A percentile compares a stretch with the other conserved stretches of the same genome.
Conservation (phyloP, 805 yeast genomes). For the Suhomyces vadensis region DNA sequence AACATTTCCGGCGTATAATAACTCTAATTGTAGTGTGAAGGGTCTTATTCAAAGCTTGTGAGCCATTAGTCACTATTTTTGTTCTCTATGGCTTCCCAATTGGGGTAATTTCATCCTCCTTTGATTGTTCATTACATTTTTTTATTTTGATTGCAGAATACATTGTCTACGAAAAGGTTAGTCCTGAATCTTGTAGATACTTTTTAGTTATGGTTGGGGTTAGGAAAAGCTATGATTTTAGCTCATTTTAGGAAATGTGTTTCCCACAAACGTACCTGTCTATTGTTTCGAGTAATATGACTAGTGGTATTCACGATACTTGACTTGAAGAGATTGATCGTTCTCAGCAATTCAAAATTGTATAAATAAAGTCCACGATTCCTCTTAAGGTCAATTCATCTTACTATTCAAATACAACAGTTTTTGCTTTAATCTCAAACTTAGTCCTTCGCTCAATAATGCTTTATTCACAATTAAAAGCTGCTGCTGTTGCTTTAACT, state of each 20-base stretch:
- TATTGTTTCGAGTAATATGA: background rate
- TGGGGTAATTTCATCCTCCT: constrained; percentile 4
- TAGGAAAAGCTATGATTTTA: background rate
- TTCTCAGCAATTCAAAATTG: background rate
- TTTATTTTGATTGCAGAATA: background rate
- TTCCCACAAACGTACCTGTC: constrained; percentile 3
- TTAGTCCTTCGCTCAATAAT: constrained; percentile 11
- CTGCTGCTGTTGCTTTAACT: constrained; percentile 14
- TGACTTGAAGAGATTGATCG: background rate
- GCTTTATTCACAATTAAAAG: constrained; percentile 16
- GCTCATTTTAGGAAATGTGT: constrained; percentile 3
- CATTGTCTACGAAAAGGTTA: constrained; percentile 4
- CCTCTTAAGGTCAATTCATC: background rate
- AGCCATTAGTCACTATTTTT: background rate
- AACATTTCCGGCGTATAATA: background rate
- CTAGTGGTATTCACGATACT: background rate
- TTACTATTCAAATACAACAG: constrained; percentile 3
- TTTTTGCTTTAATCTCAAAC: constrained; percentile 5
- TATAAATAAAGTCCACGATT: background rate
- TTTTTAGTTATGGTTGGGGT: too few relatives aligned
- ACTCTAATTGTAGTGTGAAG: background rate
- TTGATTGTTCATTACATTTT: background rate
- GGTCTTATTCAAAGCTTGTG: background rate
- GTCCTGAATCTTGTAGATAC: background rate
- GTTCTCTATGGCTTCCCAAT: background rate